Base-by-base conservation (phyloP, 805 yeast species). In the Pichia nanzhaoensis region DNA sequence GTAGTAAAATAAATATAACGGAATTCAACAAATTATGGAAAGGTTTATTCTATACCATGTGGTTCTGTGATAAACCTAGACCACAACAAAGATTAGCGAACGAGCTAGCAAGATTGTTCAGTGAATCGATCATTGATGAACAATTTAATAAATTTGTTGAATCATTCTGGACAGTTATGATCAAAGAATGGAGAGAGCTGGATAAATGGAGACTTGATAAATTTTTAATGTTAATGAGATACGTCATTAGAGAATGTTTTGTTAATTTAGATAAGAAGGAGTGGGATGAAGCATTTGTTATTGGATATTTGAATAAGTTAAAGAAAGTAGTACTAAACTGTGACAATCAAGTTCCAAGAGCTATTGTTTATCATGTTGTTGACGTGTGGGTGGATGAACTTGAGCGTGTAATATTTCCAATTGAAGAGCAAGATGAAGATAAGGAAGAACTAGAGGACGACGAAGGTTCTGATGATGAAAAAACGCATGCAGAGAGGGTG, bases 11-110 rank as follows among this genome's bases (percentile, higher is more conserved):
- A 34, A 57, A 70, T 5, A 66, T 60, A 39, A 57, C 75, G 34
- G 93, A 88, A 43, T 70, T 79, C 51, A 84, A 84, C 53, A 90
- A 91, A 61, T 68, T 93, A 48, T 93, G 99, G 97, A 89, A 86
- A 65, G 99, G 98, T n/a, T 71, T 93, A 34, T 93, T 83, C 65
- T 93, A 73, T 60, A 78, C 95, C 10, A 87, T 93, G 95, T 93
- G 99, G 98, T 88, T 84, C 67, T 77, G 95, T 60, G 99, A 93
- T 63, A 78, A 90, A 59, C 95, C 96, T 22, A 73, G 84, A 55
- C 93, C 95, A 20, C 99, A 93, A 65, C 96, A 89, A 63, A 68
- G 81, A 48, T 68, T 93, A 33, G 95, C 96, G 2, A 75, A 73
- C 39, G 79, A 77, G 36, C 68, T 93, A 50, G 95, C 91, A 40